phyloP scores from a whole-genome alignment of 2,329 filamentous ascomycete genomes.

The Aspergillus floridensis region DNA sequence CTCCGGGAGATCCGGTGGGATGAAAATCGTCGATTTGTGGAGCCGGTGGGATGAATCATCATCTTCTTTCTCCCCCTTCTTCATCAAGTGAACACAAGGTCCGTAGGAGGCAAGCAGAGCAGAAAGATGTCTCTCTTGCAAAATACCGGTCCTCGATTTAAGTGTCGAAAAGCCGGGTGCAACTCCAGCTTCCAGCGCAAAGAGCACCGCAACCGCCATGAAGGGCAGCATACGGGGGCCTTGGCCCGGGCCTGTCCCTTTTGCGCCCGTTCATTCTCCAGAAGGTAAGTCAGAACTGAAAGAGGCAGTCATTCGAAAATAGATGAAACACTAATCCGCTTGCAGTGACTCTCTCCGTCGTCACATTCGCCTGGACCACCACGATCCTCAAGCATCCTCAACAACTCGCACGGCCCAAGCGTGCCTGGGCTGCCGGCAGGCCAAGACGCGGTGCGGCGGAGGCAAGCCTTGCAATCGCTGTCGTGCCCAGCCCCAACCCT shows the following conservation, averaged over 20 bases:
- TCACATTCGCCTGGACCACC: conserved; percentile 20
- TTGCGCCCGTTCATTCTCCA: conserved; percentile 16
- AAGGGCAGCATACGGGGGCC: conserved; percentile 10
- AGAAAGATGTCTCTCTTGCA: neutral
- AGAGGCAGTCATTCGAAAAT: no score
- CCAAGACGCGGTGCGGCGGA: conserved; percentile 13
- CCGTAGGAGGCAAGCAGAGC: no score
- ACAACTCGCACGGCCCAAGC: conserved; percentile 13
- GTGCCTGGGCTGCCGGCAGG: conserved; percentile 14
- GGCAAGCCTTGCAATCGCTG: conserved; percentile 9
- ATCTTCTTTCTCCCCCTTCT: no score
- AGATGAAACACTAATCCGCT: neutral
- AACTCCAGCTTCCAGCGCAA: conserved; percentile 17
- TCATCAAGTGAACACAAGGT: no score
- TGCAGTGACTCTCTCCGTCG: conserved; percentile 18
- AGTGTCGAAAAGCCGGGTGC: conserved; percentile 11
- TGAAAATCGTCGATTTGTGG: no score
- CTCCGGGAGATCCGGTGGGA: no score
- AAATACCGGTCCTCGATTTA: neutral
- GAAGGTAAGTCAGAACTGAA: conserved; percentile 4
- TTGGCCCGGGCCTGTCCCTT: conserved; percentile 12
- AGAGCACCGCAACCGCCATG: conserved; percentile 18
- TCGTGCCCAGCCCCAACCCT: neutral
- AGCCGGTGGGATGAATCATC: no score
- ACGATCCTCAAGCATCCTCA: neutral